Conservation (phyloP, 257 asterid genomes). For the Handroanthus guayacan region DNA sequence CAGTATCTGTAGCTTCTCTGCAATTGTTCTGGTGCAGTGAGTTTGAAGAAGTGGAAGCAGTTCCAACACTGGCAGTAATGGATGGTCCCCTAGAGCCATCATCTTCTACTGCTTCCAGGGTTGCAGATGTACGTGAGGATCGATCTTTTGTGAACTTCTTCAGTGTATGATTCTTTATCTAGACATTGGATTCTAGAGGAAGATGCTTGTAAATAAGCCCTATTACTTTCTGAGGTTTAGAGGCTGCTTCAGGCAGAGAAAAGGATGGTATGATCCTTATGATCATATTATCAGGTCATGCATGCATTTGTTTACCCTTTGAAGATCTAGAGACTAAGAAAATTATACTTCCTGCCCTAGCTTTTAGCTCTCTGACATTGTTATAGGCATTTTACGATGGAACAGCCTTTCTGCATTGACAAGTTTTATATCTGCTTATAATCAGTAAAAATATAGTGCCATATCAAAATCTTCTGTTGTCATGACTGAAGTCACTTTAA, state of each 20-base stretch:
- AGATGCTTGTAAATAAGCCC: background rate
- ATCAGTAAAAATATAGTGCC: background rate
- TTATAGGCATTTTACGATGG: background rate
- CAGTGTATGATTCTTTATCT: slow-evolving; percentile 55
- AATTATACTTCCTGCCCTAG: background rate
- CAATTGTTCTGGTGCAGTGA: slow-evolving; percentile 52
- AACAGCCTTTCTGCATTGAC: background rate
- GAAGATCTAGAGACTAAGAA: background rate
- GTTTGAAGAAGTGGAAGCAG: slow-evolving; percentile 74
- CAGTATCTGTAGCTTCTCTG: slow-evolving; percentile 6
- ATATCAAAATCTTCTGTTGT: background rate
- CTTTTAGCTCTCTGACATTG: background rate
- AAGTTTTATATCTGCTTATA: background rate
- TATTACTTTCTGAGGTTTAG: background rate
- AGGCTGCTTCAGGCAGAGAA: background rate
- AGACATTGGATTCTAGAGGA: background rate
- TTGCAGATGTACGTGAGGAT: slow-evolving; percentile 60
- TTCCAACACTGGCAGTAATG: slow-evolving; percentile 67
- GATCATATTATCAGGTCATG: background rate
- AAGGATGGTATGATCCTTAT: background rate
- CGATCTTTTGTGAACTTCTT: slow-evolving; percentile 63
- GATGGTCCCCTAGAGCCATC: slow-evolving; percentile 77
- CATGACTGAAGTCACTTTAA: no score
- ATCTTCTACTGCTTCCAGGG: slow-evolving; percentile 45
- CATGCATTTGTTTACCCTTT: background rate